These are phyloP conservation scores for Fusarium sp. DNA, from an alignment of 2,329 filamentous ascomycete species.

Conservation along the genomic window DNA sequence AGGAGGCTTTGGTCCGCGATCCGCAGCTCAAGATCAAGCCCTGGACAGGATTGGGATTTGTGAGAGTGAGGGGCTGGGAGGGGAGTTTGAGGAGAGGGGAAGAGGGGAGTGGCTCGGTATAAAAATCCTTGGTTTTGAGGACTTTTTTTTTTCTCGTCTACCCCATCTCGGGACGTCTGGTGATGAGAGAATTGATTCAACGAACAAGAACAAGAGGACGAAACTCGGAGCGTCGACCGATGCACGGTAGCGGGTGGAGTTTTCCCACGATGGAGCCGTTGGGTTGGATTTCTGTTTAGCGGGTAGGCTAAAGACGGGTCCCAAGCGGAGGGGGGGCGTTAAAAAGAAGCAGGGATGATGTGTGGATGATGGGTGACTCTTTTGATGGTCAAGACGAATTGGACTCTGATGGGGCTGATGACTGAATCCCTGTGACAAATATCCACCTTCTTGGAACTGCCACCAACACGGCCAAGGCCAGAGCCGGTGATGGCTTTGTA, in stretches of 20 bases:
- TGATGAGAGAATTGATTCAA: too few relatives aligned
- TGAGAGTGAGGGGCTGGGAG: not conserved
- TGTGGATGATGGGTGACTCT: slow-evolving; percentile 24
- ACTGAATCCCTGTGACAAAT: slow-evolving; percentile 6
- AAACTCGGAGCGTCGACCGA: slow-evolving; percentile 33
- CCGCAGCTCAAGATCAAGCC: slow-evolving; percentile 27
- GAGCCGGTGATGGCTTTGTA: slow-evolving; percentile 10
- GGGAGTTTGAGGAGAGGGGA: slow-evolving; percentile 13
- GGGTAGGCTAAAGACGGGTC: slow-evolving; percentile 48
- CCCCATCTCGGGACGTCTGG: not conserved
- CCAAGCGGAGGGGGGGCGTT: slow-evolving; percentile 28
- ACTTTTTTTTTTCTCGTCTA: slow-evolving; percentile 6
- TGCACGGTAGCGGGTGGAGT: slow-evolving; percentile 33
- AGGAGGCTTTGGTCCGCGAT: slow-evolving; percentile 50
- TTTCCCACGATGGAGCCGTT: slow-evolving; percentile 24
- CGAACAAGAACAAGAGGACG: slow-evolving; percentile 12
- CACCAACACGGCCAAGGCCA: slow-evolving; percentile 17
- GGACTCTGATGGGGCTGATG: slow-evolving; percentile 11
- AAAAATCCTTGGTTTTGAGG: slow-evolving; percentile 17
- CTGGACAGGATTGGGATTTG: slow-evolving; percentile 26
- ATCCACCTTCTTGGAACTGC: slow-evolving; percentile 12
- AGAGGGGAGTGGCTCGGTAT: slow-evolving; percentile 32
- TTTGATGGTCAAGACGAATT: slow-evolving; percentile 2
- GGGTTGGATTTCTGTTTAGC: slow-evolving; percentile 38
- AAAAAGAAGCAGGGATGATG: slow-evolving; percentile 23